Conservation (phyloP, 2,329 filamentous ascomycete species). For the Fusarium sp. region DNA sequence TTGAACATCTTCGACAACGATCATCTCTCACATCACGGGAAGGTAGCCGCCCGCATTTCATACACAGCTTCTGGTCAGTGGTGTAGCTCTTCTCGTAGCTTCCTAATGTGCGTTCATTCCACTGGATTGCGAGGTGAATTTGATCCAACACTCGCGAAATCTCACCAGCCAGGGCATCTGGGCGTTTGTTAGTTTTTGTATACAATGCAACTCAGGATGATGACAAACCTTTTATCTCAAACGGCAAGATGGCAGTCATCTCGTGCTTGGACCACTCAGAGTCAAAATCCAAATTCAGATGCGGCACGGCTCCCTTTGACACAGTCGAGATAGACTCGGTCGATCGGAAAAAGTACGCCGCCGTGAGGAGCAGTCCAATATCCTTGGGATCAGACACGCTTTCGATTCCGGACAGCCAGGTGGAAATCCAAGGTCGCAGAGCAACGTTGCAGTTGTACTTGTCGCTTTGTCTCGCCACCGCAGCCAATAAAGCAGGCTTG, state of each 20-base stretch:
- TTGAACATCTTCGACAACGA: not conserved
- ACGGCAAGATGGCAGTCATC: not conserved
- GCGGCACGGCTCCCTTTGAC: not conserved
- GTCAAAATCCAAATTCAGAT: not conserved
- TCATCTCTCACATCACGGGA: not conserved
- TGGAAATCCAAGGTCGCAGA: not conserved
- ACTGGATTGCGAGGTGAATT: not conserved
- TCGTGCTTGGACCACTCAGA: not conserved
- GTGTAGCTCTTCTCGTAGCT: not conserved
- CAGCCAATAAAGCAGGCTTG: not conserved
- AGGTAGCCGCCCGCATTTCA: not conserved
- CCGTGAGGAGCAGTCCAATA: not conserved
- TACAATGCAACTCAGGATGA: too few relatives aligned
- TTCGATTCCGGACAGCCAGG: not conserved
- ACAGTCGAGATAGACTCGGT: not conserved
- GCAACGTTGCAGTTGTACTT: constrained; percentile 8
- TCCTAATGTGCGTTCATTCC: not conserved
- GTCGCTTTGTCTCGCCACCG: constrained; percentile 4
- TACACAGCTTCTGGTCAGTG: not conserved
- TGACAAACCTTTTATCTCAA: not conserved
- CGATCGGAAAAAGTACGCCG: constrained; percentile 2
- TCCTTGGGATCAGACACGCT: not conserved
- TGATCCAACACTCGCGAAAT: not conserved
- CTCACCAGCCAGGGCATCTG: not conserved
- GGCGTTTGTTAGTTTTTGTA: not conserved